Evolutionary conservation across 2,329 filamentous ascomycete species (phyloP).

Genomic region (Pseudogymnoascus sp.): DNA sequence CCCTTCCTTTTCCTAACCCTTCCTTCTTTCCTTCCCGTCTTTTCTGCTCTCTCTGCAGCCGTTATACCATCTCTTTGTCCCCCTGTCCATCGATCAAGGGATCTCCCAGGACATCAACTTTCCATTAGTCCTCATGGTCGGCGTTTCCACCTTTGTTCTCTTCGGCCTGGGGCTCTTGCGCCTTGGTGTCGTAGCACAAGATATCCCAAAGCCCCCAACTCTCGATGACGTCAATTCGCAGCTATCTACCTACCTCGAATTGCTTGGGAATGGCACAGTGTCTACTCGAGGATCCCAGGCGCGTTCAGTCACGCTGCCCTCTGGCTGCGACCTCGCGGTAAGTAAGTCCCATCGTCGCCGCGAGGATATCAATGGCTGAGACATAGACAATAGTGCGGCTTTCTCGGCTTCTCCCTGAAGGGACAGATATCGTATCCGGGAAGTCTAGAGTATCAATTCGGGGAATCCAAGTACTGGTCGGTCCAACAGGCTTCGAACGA

Average conservation of each 20-base stretch:
- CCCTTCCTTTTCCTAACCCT: not conserved
- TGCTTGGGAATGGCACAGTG: not conserved
- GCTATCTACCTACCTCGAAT: not conserved
- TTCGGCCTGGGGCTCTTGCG: not conserved
- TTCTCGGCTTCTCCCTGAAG: slow-evolving; percentile 12
- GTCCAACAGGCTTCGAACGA: slow-evolving; percentile 13
- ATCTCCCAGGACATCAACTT: not conserved
- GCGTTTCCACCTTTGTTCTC: not conserved
- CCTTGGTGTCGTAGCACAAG: not conserved
- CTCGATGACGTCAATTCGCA: not conserved
- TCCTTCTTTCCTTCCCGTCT: not conserved
- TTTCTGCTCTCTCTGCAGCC: not conserved
- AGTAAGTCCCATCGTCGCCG: not conserved
- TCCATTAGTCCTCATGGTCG: not conserved
- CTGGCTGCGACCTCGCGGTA: slow-evolving; percentile 6
- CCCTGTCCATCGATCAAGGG: not conserved
- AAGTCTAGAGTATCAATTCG: slow-evolving; percentile 12
- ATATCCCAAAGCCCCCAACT: not conserved
- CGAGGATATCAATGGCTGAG: not conserved
- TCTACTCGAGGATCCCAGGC: not conserved
- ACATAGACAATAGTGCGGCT: slow-evolving; percentile 12
- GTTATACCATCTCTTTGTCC: not conserved
- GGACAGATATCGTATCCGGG: slow-evolving; percentile 16
- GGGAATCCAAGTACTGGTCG: slow-evolving; percentile 16
- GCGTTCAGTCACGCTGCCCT: not conserved